These are phyloP conservation scores for Exophiala sp. DNA, from an alignment of 2,329 filamentous ascomycete species.

Conservation along the genomic window DNA sequence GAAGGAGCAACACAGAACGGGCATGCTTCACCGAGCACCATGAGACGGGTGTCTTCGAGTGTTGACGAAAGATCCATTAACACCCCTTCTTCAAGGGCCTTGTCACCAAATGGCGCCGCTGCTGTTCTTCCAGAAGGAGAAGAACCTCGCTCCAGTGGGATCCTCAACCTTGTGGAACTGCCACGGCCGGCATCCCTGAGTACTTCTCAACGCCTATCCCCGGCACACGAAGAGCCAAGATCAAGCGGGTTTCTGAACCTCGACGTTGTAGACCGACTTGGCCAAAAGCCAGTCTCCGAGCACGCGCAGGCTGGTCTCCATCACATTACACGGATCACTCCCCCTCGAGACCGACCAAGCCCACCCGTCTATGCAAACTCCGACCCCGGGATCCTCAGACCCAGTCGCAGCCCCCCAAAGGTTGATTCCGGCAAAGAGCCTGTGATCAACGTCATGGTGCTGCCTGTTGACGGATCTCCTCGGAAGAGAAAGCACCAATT, in stretches of 20 bases:
- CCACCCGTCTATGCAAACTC: conserved; percentile 16
- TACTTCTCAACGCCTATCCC: conserved; percentile 15
- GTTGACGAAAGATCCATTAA: conserved; percentile 22
- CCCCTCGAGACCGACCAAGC: conserved; percentile 20
- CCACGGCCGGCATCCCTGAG: conserved; percentile 9
- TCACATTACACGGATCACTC: conserved; percentile 12
- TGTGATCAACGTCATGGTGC: conserved; percentile 17
- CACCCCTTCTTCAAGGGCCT: conserved; percentile 24
- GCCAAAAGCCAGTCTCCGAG: conserved; percentile 11
- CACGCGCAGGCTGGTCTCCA: conserved; percentile 11
- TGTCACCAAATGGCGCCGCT: conserved; percentile 19
- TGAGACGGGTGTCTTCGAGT: conserved; percentile 22
- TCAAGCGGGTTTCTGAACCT: conserved; percentile 28
- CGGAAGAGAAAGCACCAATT: conserved; percentile 26
- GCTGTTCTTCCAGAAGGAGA: conserved; percentile 12
- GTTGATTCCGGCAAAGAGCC: conserved; percentile 9
- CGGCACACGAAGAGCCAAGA: conserved; percentile 24
- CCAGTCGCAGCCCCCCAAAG: conserved; percentile 15
- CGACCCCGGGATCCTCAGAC: conserved; percentile 8
- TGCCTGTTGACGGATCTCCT: conserved; percentile 17
- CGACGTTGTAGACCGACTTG: conserved; percentile 21
- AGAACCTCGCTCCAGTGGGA: conserved; percentile 28
- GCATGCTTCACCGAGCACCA: conserved; percentile 18
- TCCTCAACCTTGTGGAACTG: conserved; percentile 25
- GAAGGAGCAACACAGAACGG: conserved; percentile 13